Evolutionary conservation across 225 moss, liverwort and hornwort genomes (phyloP).

Genomic region (Pleurozium schreberi): DNA sequence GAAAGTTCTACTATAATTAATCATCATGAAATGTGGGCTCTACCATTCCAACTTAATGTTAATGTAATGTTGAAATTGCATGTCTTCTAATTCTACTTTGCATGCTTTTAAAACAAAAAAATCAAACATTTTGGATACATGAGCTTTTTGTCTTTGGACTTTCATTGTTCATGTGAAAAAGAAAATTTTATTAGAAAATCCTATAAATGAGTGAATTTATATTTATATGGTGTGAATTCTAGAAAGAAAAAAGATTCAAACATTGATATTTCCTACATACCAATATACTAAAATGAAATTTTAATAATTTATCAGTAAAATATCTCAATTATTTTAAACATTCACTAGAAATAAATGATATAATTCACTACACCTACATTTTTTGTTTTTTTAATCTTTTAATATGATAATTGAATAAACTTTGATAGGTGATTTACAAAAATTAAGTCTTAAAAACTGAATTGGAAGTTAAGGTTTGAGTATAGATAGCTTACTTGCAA

Average conservation of each 20-base stretch:
- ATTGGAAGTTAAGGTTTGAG: background rate
- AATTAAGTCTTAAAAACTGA: background rate
- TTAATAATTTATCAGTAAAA: background rate
- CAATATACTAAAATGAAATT: background rate
- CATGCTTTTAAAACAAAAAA: background rate
- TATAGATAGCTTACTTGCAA: background rate
- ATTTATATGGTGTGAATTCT: background rate
- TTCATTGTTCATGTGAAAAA: background rate
- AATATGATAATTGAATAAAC: background rate
- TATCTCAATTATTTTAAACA: background rate
- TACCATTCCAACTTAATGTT: background rate
- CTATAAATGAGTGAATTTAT: background rate
- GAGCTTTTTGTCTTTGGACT: background rate
- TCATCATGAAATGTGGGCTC: background rate
- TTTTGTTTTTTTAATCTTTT: too few species aligned
- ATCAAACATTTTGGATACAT: fast-evolving
- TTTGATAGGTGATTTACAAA: background rate
- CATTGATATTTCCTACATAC: background rate
- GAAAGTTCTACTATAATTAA: too few species aligned
- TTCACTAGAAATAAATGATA: background rate
- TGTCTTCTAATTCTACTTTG: background rate
- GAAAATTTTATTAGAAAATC: background rate
- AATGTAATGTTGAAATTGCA: background rate
- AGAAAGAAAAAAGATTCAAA: background rate
- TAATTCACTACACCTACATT: too few species aligned